Evolutionary conservation across 2,329 filamentous ascomycete species (phyloP), one percentile per base, ranked within the genome.

Genomic region (Colletotrichum sp.): DNA sequence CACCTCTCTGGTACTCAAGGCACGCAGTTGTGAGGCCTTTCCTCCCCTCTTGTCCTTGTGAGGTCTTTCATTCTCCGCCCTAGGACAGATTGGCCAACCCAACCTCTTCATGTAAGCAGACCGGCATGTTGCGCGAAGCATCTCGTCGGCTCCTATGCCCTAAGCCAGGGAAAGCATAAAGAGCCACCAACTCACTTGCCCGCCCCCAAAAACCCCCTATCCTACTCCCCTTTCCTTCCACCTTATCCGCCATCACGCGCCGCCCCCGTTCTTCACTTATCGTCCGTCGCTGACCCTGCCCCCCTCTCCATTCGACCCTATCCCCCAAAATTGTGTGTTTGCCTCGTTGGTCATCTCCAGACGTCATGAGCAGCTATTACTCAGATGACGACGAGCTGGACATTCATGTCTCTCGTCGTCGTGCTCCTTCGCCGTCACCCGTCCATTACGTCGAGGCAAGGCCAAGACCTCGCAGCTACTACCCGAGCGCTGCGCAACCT

Each of bases 301-400:
- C 34, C 13, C 10, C 12, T 39, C 30, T 15, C 39, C 39, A 44
- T 44, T 44, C 18, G 39, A 44, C 39, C 18, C 39, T n/a, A 44
- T 59, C 13, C 13, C 13, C 26, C 55, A 18, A 18, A 59, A 28
- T 15, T 28, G 16, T 12, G 16, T 59, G 26, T 59, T 8, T 28
- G 24, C 9, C 24, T 28, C 24, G 21, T 30, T 63, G n/a, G 28
- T 32, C 59, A n/a, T 34, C 12, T 32, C n/a, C 28, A 49, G 28
- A 15, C 39, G 24, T 21, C 28, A 63, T 64, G 82, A 83, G 80
- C 74, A 85, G 80, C 77, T 88, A 87, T 80, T 89, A 88, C 79
- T 86, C 88, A 71, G 87, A 89, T 78, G 89, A 92, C 39, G 90
- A 91, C 34, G 90, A 92, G 63, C 80, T 91, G 67, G 88, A 92